phyloP scores from a whole-genome alignment of 805 yeast species.

The Hanseniaspora lindneri region DNA sequence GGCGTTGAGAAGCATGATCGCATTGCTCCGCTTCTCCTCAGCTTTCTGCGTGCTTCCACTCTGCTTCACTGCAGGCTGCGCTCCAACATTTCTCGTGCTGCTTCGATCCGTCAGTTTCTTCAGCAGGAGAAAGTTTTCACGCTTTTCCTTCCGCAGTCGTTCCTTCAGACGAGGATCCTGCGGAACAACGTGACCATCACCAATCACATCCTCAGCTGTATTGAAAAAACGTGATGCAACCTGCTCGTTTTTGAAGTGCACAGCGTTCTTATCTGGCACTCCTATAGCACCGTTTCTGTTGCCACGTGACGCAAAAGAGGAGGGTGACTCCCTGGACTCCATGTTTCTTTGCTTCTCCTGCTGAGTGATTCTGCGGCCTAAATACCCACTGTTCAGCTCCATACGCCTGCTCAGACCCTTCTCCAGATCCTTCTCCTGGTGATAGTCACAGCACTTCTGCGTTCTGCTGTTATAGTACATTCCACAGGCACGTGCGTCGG shows the following conservation, averaged over 20 bases:
- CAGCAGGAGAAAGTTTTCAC: conserved; percentile 1
- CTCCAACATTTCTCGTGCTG: neutral
- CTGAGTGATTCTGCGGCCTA: conserved; percentile 10
- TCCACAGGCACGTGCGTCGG: neutral
- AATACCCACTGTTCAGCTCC: conserved; percentile 14
- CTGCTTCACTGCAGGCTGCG: neutral
- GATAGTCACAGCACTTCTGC: conserved; percentile 13
- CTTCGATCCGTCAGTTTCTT: neutral
- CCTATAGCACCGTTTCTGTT: neutral
- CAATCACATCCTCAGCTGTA: neutral
- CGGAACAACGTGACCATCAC: neutral
- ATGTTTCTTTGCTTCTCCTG: conserved; percentile 2
- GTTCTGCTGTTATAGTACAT: conserved; percentile 1
- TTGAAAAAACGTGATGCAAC: conserved; percentile 3
- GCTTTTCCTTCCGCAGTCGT: neutral
- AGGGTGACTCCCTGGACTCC: neutral
- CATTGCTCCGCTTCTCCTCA: neutral
- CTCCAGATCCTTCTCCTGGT: conserved; percentile 8
- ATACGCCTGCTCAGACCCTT: conserved; percentile 10
- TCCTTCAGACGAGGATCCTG: neutral
- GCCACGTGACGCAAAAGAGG: neutral
- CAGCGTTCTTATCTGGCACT: neutral
- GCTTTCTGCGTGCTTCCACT: neutral
- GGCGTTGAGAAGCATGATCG: neutral
- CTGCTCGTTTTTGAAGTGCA: conserved; percentile 5